Conservation (phyloP, 495 filamentous ascomycete species). For the Aspergillus biplanus region DNA sequence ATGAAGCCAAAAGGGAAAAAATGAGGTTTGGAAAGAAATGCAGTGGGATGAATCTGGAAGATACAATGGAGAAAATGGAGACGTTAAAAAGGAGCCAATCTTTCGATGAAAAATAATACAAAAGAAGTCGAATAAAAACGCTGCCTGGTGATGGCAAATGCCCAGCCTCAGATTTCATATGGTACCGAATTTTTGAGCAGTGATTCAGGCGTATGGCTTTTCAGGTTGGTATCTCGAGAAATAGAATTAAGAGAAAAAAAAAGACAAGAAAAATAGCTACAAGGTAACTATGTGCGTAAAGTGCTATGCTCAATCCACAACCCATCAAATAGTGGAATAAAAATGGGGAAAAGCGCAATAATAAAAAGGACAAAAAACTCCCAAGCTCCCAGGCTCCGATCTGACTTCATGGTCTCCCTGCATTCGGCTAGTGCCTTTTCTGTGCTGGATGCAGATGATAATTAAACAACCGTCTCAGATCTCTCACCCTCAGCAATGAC, state of each 20-base stretch:
- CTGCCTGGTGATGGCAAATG: slow-evolving; percentile 24
- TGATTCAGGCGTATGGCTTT: slow-evolving; percentile 24
- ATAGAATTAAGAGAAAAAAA: slow-evolving; percentile 24
- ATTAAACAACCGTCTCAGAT: slow-evolving; percentile 79
- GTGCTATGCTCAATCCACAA: slow-evolving; percentile 16
- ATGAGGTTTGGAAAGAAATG: background rate
- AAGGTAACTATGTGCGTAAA: slow-evolving; percentile 11
- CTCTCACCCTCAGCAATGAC: slow-evolving; percentile 88
- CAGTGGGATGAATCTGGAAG: background rate
- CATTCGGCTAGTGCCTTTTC: background rate
- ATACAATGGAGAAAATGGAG: background rate
- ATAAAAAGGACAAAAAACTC: slow-evolving; percentile 24
- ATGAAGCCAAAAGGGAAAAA: background rate
- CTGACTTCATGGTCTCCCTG: slow-evolving; percentile 1
- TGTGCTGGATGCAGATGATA: slow-evolving; percentile 15
- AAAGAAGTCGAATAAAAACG: slow-evolving; percentile 18
- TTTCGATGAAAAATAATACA: background rate
- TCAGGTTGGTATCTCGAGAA: slow-evolving; percentile 41
- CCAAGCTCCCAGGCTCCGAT: slow-evolving; percentile 28
- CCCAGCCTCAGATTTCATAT: background rate
- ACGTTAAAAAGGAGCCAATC: slow-evolving; percentile 4
- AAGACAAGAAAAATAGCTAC: slow-evolving; percentile 17
- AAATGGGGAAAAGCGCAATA: slow-evolving; percentile 15
- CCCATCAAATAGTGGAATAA: slow-evolving; percentile 21
- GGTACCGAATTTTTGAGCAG: background rate